Conservation (phyloP, 2,329 filamentous ascomycete species). For the Corynespora cassiicola region DNA sequence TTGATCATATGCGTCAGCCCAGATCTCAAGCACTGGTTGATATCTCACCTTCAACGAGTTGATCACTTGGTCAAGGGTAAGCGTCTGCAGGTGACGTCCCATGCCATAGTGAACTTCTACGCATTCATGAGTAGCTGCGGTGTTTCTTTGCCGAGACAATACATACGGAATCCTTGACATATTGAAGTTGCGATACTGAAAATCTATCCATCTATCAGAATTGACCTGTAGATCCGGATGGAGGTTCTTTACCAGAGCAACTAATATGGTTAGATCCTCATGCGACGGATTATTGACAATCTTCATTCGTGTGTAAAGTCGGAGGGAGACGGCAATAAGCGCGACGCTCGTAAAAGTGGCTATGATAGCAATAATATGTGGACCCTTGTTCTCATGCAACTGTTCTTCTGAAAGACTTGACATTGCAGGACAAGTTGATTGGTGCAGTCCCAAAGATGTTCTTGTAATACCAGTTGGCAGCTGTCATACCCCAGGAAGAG, state of each 20-base stretch:
- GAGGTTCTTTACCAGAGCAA: conserved; percentile 12
- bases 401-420: conserved; percentile 7
- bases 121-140: too few species aligned
- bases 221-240: too few species aligned
- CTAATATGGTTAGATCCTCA: conserved; percentile 14
- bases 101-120: conserved; percentile 18
- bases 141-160: too few species aligned
- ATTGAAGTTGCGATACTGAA: conserved; percentile 17
- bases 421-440: too few species aligned
- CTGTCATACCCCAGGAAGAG: too few species aligned
- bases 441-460: too few species aligned
- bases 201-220: too few species aligned
- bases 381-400: conserved; percentile 12
- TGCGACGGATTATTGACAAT: conserved; percentile 12
- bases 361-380: conserved; percentile 11
- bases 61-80: conserved; percentile 14
- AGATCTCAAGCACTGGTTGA: too few species aligned
- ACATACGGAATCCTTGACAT: conserved; percentile 17
- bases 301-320: conserved; percentile 12
- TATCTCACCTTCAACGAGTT: conserved; percentile 15
- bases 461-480: too few species aligned
- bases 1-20: neutral
- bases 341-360: conserved; percentile 12
- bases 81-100: conserved; percentile 13
- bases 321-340: conserved; percentile 5